Conservation (phyloP, 495 filamentous ascomycete genomes). For the Hypoxylon rickii region DNA sequence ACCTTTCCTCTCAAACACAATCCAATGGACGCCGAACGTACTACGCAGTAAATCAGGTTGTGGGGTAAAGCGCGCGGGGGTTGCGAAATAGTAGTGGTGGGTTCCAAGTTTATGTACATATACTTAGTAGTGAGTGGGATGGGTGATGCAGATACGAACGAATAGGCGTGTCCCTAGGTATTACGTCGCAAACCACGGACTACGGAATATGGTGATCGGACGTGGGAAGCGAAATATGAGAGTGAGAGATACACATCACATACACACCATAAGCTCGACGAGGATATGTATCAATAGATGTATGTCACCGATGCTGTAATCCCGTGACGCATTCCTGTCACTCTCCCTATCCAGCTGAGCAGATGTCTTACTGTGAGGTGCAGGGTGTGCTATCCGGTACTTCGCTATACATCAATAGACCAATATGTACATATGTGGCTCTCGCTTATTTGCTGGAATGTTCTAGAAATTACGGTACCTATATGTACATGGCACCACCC, state of each 20-base stretch:
- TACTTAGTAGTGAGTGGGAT: neutral
- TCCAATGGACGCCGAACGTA: too few relatives aligned
- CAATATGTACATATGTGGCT: too few relatives aligned
- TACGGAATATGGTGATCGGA: too few relatives aligned
- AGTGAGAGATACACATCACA: neutral
- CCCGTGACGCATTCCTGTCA: conserved; percentile 5
- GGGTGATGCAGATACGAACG: conserved; percentile 3
- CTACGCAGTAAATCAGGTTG: too few relatives aligned
- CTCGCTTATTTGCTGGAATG: conserved; percentile 6
- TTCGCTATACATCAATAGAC: too few relatives aligned
- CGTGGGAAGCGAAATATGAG: neutral
- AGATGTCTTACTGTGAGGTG: neutral
- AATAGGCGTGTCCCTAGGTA: neutral
- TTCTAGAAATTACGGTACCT: conserved; percentile 19
- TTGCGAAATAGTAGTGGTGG: conserved; percentile 7
- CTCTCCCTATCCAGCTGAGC: conserved; percentile 10
- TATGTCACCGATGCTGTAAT: too few relatives aligned
- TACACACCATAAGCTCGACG: too few relatives aligned
- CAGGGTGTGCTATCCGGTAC: too few relatives aligned
- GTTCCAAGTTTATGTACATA: conserved; percentile 3
- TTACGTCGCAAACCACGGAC: neutral
- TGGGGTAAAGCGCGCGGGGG: neutral
- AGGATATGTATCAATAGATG: too few relatives aligned
- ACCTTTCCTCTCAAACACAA: neutral
- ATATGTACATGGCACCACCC: neutral